Conservation (phyloP, 139 green algal species). For the Medakamo hakoo region DNA sequence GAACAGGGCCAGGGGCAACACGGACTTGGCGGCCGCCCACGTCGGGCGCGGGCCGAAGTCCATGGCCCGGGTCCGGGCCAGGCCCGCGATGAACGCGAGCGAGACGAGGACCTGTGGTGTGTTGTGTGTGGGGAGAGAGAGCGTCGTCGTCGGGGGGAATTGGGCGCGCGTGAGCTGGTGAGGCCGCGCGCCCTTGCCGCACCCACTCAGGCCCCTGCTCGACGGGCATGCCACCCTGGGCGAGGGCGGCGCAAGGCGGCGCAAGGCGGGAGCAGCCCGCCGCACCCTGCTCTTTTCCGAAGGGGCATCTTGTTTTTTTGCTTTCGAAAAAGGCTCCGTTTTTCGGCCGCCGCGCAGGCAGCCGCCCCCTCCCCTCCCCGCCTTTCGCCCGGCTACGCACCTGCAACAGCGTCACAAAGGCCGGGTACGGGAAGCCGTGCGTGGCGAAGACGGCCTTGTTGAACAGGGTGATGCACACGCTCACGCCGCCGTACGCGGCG, state of each 20-base stretch:
- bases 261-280: not conserved
- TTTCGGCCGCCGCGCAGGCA: not conserved
- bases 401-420: conserved; percentile 22
- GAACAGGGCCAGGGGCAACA: conserved; percentile 22
- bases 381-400: no score
- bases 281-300: no score
- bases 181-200: no score
- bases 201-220: no score
- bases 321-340: not conserved
- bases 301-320: no score
- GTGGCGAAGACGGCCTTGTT: conserved; percentile 38
- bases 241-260: no score
- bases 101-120: conserved; percentile 23
- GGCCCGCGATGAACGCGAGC: conserved; percentile 17
- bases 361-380: not conserved
- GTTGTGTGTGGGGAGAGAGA: not conserved
- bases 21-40: conserved; percentile 5
- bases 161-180: no score
- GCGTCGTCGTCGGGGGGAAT: no score
- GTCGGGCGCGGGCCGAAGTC: conserved; percentile 8
- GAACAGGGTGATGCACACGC: conserved; percentile 34
- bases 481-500: conserved; percentile 22
- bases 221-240: no score
- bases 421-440: conserved; percentile 32
- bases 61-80: conserved; percentile 7